A percentile compares a stretch with the other conserved stretches of the same genome.
Evolutionary conservation across 208 protist species (phyloP).

Genomic region (Lotmaria passim): DNA sequence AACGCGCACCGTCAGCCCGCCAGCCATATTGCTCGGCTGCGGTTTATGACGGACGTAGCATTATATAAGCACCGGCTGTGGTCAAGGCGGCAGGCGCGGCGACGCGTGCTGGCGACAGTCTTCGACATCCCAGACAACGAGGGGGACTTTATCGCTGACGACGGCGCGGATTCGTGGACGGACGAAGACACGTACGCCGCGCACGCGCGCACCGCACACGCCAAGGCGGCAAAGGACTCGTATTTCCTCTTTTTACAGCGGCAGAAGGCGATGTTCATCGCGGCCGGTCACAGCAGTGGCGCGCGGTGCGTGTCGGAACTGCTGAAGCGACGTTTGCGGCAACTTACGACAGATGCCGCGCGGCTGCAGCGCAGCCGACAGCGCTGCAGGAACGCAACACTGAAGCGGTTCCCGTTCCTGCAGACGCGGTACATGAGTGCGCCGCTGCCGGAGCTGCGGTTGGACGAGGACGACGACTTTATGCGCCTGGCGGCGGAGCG

Average conservation of each 20-base stretch:
- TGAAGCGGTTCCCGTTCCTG: slow-evolving; percentile 58
- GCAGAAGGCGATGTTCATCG: slow-evolving; percentile 32
- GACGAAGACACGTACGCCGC: slow-evolving; percentile 29
- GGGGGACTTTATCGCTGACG: slow-evolving; percentile 18
- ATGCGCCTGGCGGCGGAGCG: slow-evolving; percentile 40
- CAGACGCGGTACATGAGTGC: slow-evolving; percentile 21
- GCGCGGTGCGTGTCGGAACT: slow-evolving; percentile 43
- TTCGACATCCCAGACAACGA: slow-evolving; percentile 37
- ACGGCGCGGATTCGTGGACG: slow-evolving; percentile 8
- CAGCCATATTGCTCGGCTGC: slow-evolving; percentile 30
- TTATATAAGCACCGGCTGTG: slow-evolving; percentile 58
- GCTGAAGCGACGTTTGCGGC: slow-evolving; percentile 46
- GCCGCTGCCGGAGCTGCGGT: slow-evolving; percentile 28
- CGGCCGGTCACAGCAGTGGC: slow-evolving; percentile 20
- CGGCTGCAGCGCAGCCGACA: slow-evolving; percentile 25
- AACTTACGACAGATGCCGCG: slow-evolving; percentile 43
- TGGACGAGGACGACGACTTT: slow-evolving; percentile 55
- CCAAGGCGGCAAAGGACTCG: slow-evolving; percentile 36
- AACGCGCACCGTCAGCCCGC: slow-evolving; percentile 22
- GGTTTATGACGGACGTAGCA: slow-evolving; percentile 35
- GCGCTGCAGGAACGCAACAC: slow-evolving; percentile 36
- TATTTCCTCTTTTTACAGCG: slow-evolving; percentile 61
- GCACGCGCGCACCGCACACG: slow-evolving; percentile 24
- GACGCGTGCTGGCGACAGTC: slow-evolving; percentile 30
- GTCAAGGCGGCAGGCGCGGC: slow-evolving; percentile 44